Evolutionary conservation across 2,329 filamentous ascomycete species (phyloP), one percentile per base, ranked within the genome.

Genomic region (Xylariaceae sp.): DNA sequence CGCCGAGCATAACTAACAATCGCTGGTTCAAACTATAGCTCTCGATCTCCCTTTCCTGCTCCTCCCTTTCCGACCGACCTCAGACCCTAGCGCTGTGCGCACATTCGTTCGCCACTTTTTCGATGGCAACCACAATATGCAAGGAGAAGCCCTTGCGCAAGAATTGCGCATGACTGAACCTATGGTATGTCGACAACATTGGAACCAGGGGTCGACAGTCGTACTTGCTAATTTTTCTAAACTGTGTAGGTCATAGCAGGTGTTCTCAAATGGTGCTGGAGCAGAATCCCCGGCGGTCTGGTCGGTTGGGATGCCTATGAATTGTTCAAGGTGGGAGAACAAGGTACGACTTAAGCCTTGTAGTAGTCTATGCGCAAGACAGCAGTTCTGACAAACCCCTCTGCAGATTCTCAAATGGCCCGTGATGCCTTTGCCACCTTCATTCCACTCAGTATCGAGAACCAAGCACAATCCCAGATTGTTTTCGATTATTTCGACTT

Each of bases 221-320:
- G n/a, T n/a, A n/a, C 35, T 29, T 44, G 20, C 45, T 54, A 40
- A 47, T 25, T 55, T 11, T 20, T 16, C n/a, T 40, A 39, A 17
- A 37, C 20, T 25, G 19, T 32, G 22, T 52, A 95, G 89, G 90
- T 95, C 45, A 79, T 98, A 43, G 91, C 90, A 54, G 93, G 91
- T 59, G 90, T 96, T 34, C 76, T 93, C 54, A 98, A 97, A 73
- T 98, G 93, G 93, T 97, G 92, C 67, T 98, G 93, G 93, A 91
- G 88, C 65, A 82, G 93, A 69, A 74, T 98, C 40, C 82, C 86
- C 34, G 89, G 90, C 48, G 93, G 93, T 60, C 83, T 98, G 12
- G 91, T 98, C 27, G 90, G 89, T 47, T 97, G 93, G 93, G 90
- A 96, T 61, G 89, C 89, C 34, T 98, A 98, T 63, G 91, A 97